Percentiles rank a stretch among this genome's conserved stretches.
Evolutionary conservation across 345 rosid species (phyloP).

Genomic region (Capsella bursapastoris): DNA sequence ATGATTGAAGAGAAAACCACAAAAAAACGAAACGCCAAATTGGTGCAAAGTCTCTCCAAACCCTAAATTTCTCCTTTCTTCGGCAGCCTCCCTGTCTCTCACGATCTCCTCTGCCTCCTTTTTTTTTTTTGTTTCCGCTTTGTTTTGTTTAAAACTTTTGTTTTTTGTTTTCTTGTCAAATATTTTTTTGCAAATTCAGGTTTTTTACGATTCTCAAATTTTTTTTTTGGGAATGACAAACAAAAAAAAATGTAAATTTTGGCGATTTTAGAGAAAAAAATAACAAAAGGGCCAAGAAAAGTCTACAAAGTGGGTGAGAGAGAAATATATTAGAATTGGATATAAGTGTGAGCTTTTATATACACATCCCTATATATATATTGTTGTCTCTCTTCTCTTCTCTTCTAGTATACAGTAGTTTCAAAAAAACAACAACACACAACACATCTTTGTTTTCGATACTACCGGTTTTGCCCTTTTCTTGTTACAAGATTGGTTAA

Average conservation of each 20-base stretch:
- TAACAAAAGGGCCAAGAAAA: background rate
- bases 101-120: conserved; percentile 37
- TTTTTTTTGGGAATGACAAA: background rate
- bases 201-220: background rate
- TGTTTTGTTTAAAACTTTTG: background rate
- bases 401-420: background rate
- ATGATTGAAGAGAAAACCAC: conserved; percentile 8
- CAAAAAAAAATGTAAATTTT: background rate
- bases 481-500: conserved; percentile 47
- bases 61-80: conserved; percentile 40
- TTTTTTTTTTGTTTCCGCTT: too few species aligned
- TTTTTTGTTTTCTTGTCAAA: background rate
- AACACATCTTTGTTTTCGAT: background rate
- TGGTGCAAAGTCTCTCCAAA: conserved; percentile 22
- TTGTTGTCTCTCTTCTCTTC: background rate
- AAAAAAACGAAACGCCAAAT: conserved; percentile 23
- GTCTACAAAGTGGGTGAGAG: conserved; percentile 38
- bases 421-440: conserved; percentile 23
- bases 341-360: conserved; percentile 16
- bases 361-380: background rate
- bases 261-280: conserved; percentile 14
- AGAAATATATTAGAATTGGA: conserved; percentile 24
- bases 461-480: conserved; percentile 40
- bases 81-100: conserved; percentile 42
- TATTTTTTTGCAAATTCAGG: background rate